A percentile compares a stretch with the other conserved stretches of the same genome.
Conservation (phyloP, 2,329 filamentous ascomycete species). For the Diaporthe capsici region DNA sequence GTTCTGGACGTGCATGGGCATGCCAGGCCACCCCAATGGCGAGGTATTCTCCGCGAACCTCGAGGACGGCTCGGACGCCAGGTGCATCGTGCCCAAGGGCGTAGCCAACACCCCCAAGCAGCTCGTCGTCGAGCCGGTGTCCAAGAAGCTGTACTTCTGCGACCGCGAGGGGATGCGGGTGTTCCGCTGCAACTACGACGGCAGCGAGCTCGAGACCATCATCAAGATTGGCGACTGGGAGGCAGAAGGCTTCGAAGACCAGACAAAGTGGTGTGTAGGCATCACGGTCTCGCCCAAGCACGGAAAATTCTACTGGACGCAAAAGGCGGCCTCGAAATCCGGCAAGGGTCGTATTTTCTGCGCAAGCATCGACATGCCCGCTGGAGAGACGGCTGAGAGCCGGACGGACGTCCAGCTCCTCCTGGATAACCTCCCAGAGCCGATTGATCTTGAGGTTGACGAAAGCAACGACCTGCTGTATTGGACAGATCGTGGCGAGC, state of each 20-base stretch:
- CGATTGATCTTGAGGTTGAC: constrained; percentile 70
- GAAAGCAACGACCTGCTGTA: constrained; percentile 60
- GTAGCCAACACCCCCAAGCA: constrained; percentile 64
- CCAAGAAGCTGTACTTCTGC: constrained; percentile 56
- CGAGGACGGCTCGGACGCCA: constrained; percentile 60
- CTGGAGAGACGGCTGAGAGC: constrained; percentile 44
- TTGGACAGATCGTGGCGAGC: constrained; percentile 73
- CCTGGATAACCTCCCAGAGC: constrained; percentile 63
- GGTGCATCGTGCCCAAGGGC: constrained; percentile 59
- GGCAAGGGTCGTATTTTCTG: constrained; percentile 66
- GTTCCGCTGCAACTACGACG: constrained; percentile 56
- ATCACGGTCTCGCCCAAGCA: constrained; percentile 60
- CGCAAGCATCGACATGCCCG: constrained; percentile 58
- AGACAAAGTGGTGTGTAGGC: constrained; percentile 67
- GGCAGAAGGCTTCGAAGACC: constrained; percentile 47
- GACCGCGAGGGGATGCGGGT: constrained; percentile 61
- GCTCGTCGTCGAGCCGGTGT: constrained; percentile 50
- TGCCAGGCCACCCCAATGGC: constrained; percentile 57
- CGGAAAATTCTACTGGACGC: constrained; percentile 70
- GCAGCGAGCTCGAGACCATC: constrained; percentile 55
- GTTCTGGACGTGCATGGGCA: constrained; percentile 67
- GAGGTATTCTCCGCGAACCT: constrained; percentile 59
- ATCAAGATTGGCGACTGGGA: constrained; percentile 46
- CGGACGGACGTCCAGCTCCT: constrained; percentile 60
- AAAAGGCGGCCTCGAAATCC: constrained; percentile 69